A percentile compares a stretch with the other conserved stretches of the same genome.
Conservation (phyloP, 306 rosid species). For the Inga oerstediana region DNA sequence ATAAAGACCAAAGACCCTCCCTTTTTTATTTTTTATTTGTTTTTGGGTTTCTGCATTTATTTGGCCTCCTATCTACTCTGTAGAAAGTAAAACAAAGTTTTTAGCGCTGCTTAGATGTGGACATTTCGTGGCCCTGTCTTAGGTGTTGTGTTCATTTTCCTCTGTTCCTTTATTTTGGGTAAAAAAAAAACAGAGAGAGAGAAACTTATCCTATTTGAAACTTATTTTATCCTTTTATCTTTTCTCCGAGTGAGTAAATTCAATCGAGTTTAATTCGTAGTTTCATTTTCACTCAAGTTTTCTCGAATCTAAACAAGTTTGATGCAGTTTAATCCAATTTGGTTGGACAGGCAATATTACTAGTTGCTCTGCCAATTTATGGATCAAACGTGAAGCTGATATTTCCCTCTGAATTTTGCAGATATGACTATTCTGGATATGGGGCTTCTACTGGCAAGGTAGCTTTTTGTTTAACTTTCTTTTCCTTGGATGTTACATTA, state of each 20-base stretch:
- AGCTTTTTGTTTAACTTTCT: constrained; percentile 28
- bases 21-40: constrained; percentile 42
- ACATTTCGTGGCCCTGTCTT: constrained; percentile 41
- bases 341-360: background rate
- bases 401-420: constrained; percentile 47
- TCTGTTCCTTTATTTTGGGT: background rate
- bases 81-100: constrained; percentile 43
- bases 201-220: background rate
- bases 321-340: background rate
- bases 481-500: constrained; percentile 24
- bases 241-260: background rate
- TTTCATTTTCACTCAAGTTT: constrained; percentile 2
- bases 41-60: background rate
- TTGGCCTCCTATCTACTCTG: constrained; percentile 33
- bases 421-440: constrained; percentile 97
- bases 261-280: background rate
- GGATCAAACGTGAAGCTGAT: constrained; percentile 26
- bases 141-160: constrained; percentile 43
- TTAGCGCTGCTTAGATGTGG: constrained; percentile 43
- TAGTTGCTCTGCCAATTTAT: constrained; percentile 8
- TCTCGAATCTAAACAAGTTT: background rate
- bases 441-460: constrained; percentile 99
- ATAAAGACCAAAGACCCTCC: constrained; percentile 15
- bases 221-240: background rate
- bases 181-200: background rate